Evolutionary conservation across 148 eudicot species (phyloP), one percentile per base, ranked within the genome.

Genomic region (Simmondsia chinensis): DNA sequence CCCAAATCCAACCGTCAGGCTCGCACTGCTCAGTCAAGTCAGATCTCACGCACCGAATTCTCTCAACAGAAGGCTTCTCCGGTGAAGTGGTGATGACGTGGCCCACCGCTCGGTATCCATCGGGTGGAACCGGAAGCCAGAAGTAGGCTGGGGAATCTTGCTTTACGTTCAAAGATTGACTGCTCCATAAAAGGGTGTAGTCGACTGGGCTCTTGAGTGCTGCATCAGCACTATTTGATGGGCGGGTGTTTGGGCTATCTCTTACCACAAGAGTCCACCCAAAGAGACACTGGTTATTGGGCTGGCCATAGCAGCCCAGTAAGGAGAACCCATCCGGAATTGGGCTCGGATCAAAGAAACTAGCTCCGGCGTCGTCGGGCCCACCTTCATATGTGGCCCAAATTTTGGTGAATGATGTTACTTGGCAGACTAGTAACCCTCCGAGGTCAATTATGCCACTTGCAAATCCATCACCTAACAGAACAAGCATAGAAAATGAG

Each of bases 11-110:
- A 5, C 28, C 52, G 20, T 34, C 41, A n/a, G 51, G 11, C 8
- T 43, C 50, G 32, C 49, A 51, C n/a, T 31, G 24, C 4, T 54
- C 58, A 14, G 48, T 42, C 22, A 40, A 25, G 31, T 54, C 58
- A 5, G 61, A 34, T 8, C 52, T 33, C n/a, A 60, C 46, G 14
- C 65, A 60, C 15, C 51, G 51, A 20, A 44, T 46, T 22, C 20
- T 33, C 2, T 52, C 65, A 28, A 60, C 45, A 6, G 46, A 9
- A 6, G 65, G 65, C 52, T 60, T 60, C 6, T 44, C 51, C 7
- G 57, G 20, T 3, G 52, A 18, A 6, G 16, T 19, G 8, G 65
- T 60, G 39, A 60, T 9, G 9, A 44, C 27, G 5, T 33, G 53
- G 38, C 61, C 61, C 16, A 36, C 19, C 4, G 52, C 34, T 9